A percentile compares a stretch with the other conserved stretches of the same genome.
Conservation (phyloP, 495 filamentous ascomycete species). For the Penicillium angulare region DNA sequence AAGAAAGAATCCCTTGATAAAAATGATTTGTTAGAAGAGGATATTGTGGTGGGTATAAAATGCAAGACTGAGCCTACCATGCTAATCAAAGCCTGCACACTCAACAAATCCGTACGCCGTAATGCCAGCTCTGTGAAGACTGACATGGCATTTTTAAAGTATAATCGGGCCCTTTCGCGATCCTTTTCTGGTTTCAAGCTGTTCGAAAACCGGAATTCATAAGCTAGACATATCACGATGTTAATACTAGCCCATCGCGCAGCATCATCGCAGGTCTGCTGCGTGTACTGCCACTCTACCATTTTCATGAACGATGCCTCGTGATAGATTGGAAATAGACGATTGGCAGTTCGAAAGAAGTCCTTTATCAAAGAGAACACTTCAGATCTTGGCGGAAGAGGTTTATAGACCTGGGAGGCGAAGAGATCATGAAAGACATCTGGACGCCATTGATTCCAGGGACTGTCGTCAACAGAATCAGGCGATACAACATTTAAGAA, state of each 20-base stretch:
- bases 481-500: slow-evolving; percentile 83
- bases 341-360: slow-evolving; percentile 94
- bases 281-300: slow-evolving; percentile 89
- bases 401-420: slow-evolving; percentile 71
- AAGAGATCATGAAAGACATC: slow-evolving; percentile 92
- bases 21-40: slow-evolving; percentile 1
- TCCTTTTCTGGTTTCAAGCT: slow-evolving; percentile 82
- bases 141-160: slow-evolving; percentile 93
- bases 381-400: slow-evolving; percentile 75
- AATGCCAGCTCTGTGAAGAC: slow-evolving; percentile 87
- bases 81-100: slow-evolving; percentile 88
- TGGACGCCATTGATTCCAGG: slow-evolving; percentile 87
- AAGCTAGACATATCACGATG: slow-evolving; percentile 83
- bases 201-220: slow-evolving; percentile 85
- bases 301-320: slow-evolving; percentile 94
- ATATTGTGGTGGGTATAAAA: neutral
- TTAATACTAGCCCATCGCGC: slow-evolving; percentile 98
- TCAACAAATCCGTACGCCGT: slow-evolving; percentile 89
- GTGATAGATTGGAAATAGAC: slow-evolving; percentile 94
- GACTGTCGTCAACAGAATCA: slow-evolving; percentile 69
- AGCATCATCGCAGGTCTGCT: slow-evolving; percentile 85
- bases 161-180: slow-evolving; percentile 84
- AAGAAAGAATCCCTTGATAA: slow-evolving; percentile 78
- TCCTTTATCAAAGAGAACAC: slow-evolving; percentile 79
- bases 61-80: slow-evolving; percentile 56